These are phyloP conservation scores for Yamadazyma atlantica DNA, from an alignment of 1,139 yeast species.

Conservation along the genomic window DNA sequence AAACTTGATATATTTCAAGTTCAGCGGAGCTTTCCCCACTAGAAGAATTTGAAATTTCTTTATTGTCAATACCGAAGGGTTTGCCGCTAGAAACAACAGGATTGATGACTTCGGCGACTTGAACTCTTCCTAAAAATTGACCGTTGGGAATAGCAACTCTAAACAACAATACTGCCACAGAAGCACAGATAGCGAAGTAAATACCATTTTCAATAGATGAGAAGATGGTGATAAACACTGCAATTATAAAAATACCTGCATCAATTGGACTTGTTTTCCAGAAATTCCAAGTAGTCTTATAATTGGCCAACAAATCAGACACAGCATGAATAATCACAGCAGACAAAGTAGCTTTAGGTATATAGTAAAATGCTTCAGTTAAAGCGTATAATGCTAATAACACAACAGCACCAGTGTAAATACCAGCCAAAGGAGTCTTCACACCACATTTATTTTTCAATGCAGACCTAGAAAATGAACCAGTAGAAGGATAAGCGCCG, in stretches of 20 bases:
- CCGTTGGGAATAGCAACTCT: constrained; percentile 82
- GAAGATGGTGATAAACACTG: constrained; percentile 78
- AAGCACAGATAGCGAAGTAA: constrained; percentile 85
- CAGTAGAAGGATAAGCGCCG: constrained; percentile 94
- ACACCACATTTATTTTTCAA: constrained; percentile 95
- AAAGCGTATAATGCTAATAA: constrained; percentile 81
- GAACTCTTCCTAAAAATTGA: constrained; percentile 75
- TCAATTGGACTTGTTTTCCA: constrained; percentile 80
- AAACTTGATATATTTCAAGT: constrained; percentile 46
- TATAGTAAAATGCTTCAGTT: constrained; percentile 80
- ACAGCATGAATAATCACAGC: constrained; percentile 97
- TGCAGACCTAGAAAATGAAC: constrained; percentile 94
- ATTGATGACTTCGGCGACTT: constrained; percentile 66
- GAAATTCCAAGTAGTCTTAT: constrained; percentile 68
- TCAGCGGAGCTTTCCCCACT: constrained; percentile 21
- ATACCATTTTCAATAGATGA: constrained; percentile 85
- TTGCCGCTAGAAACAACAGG: constrained; percentile 38
- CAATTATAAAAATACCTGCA: constrained; percentile 69
- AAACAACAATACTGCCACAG: constrained; percentile 71
- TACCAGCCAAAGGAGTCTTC: constrained; percentile 90
- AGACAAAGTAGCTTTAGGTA: constrained; percentile 83
- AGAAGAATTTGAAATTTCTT: constrained; percentile 9
- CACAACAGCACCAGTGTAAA: constrained; percentile 87
- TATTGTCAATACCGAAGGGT: constrained; percentile 11
- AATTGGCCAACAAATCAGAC: constrained; percentile 76